A percentile compares a stretch with the other conserved stretches of the same genome.
phyloP scores from a whole-genome alignment of 2,329 filamentous ascomycete species.

The Epichloe elymi region DNA sequence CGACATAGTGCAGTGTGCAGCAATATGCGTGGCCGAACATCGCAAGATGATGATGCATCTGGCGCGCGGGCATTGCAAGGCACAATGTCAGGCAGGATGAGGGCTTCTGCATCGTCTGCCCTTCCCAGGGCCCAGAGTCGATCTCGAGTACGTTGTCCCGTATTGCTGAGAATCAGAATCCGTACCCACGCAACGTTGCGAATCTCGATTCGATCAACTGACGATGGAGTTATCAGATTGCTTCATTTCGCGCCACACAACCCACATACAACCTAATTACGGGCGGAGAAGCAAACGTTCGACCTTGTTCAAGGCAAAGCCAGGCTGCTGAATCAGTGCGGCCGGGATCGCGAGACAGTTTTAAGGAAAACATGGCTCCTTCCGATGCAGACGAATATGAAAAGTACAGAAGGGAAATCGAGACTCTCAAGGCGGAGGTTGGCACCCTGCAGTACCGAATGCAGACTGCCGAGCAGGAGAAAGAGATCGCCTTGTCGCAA shows the following conservation, averaged over 20 bases:
- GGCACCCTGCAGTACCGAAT: conserved; percentile 81
- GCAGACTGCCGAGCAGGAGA: conserved; percentile 76
- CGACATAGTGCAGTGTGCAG: background rate
- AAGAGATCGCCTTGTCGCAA: conserved; percentile 63
- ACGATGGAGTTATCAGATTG: conserved; percentile 18
- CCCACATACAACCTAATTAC: conserved; percentile 48
- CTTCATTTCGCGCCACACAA: conserved; percentile 37
- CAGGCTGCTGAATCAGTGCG: conserved; percentile 26
- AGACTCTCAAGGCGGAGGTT: conserved; percentile 79
- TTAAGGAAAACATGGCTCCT: conserved; percentile 46
- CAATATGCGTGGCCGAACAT: conserved; percentile 22
- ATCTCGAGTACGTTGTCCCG: conserved; percentile 22
- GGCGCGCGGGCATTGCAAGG: conserved; percentile 16
- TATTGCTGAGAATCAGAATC: background rate
- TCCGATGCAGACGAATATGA: conserved; percentile 47
- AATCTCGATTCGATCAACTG: background rate
- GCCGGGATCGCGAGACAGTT: conserved; percentile 42
- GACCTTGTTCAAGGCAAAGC: conserved; percentile 29
- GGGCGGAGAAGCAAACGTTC: conserved; percentile 30
- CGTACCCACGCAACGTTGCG: conserved; percentile 2
- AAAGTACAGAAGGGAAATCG: conserved; percentile 42
- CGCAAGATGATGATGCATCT: conserved; percentile 18
- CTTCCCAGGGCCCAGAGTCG: conserved; percentile 25
- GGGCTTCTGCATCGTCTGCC: conserved; percentile 21
- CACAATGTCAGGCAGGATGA: conserved; percentile 19